Base-by-base conservation (phyloP, 1,284 basidiomycete genomes). In the Gomphus bonarii region DNA sequence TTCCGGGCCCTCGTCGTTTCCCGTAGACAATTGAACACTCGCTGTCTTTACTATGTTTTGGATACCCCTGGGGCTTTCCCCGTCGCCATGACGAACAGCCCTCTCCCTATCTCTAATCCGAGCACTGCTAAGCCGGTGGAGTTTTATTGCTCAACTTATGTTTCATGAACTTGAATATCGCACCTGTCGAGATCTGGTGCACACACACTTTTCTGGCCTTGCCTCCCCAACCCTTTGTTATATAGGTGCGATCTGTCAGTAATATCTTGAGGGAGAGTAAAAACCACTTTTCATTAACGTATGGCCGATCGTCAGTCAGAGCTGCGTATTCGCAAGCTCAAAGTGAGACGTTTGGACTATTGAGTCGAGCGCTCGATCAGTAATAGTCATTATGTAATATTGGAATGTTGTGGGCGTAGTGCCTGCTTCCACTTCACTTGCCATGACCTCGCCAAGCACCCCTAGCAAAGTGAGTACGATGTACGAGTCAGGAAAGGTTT, bases 381-480 rank as follows among this genome's bases (percentile, higher is more conserved):
- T 1, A 22, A n/a, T n/a, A n/a, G n/a, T n/a, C n/a, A 43, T n/a
- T 20, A 18, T 43, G 42, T 20, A 43, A 43, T 43, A 25, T n/a
- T n/a, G n/a, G n/a, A n/a, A n/a, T n/a, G n/a, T 16, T 48, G 46
- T 48, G 46, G 46, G 46, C 46, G 46, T 30, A 7, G 28, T 10
- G 2, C 46, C 40, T 25, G 14, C 44, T 20, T 1, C 36, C 10
- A 2, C 18, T 53, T 33, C 38, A 46, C 54, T 38, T 20, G 46
- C 42, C 44, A 55, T 55, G 54, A 48, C 54, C 36, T 10, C 43
- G 33, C 42, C 48, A 20, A 48, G 55, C 20, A 30, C 16, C 10
- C 55, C 47, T 25, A 57, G 31, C 44, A 57, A 44, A 51, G 55
- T 57, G 40, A 57, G 47, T 57, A 35, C 35, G 3, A 31, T 57